Conservation (phyloP, 2,329 filamentous ascomycete species). For the Aureobasidium sp. region DNA sequence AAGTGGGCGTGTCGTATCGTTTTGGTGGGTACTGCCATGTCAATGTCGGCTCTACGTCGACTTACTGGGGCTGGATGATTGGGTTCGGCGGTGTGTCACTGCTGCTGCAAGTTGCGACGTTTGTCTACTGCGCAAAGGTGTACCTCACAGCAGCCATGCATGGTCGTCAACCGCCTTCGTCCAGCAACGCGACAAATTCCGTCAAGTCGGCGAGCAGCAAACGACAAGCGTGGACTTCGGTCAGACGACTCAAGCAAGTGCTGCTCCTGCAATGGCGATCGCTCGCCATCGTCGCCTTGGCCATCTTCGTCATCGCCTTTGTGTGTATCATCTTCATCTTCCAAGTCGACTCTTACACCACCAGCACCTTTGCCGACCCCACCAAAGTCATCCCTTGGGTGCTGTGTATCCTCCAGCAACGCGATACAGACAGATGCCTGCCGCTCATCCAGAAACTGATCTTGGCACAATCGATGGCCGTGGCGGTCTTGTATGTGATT, state of each 20-base stretch:
- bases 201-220: conserved; percentile 18
- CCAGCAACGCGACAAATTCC: conserved; percentile 17
- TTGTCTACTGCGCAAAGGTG: conserved; percentile 29
- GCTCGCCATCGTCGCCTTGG: conserved; percentile 69
- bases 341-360: conserved; percentile 18
- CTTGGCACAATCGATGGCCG: conserved; percentile 17
- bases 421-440: conserved; percentile 18
- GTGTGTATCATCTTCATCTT: conserved; percentile 22
- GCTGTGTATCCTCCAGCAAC: conserved; percentile 20
- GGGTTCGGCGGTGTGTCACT: conserved; percentile 27
- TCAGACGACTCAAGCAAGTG: conserved; percentile 67
- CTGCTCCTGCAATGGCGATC: conserved; percentile 77
- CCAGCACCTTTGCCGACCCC: conserved; percentile 18
- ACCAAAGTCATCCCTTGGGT: conserved; percentile 22
- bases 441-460: conserved; percentile 18
- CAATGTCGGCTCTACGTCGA: conserved; percentile 46
- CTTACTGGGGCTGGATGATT: conserved; percentile 34
- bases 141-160: conserved; percentile 22
- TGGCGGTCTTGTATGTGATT: conserved; percentile 21
- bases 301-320: conserved; percentile 41
- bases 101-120: conserved; percentile 28
- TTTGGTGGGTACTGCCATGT: conserved; percentile 88
- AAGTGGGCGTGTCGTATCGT: conserved; percentile 32
- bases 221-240: conserved; percentile 50
- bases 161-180: conserved; percentile 10